Percentiles rank a stretch among this genome's conserved stretches.
Conservation (phyloP, 2,329 filamentous ascomycete species). For the Exophiala calicioides region DNA sequence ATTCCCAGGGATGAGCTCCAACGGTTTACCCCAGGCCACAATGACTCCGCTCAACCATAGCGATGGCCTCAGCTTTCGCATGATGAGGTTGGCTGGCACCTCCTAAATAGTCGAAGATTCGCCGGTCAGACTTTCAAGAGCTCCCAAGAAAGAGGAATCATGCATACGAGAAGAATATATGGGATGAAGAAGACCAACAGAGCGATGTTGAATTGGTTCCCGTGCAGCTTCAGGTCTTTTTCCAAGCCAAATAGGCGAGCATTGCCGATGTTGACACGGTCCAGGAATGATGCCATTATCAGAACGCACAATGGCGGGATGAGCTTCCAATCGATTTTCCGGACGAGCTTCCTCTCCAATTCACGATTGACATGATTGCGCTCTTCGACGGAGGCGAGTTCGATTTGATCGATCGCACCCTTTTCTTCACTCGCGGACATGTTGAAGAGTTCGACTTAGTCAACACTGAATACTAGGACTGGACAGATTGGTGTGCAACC, state of each 20-base stretch:
- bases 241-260: slow-evolving; percentile 48
- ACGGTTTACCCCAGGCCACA: slow-evolving; percentile 7
- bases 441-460: too few relatives aligned
- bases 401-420: too few relatives aligned
- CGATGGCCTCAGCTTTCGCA: slow-evolving; percentile 35
- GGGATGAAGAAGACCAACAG: slow-evolving; percentile 31
- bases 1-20: too few relatives aligned
- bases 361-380: too few relatives aligned
- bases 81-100: slow-evolving; percentile 50
- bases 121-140: too few relatives aligned
- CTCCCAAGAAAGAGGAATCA: too few relatives aligned
- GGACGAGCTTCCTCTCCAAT: slow-evolving; percentile 63
- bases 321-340: slow-evolving; percentile 69
- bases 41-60: slow-evolving; percentile 3
- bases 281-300: slow-evolving; percentile 72
- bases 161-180: slow-evolving; percentile 27
- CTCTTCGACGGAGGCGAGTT: too few relatives aligned
- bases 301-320: slow-evolving; percentile 65
- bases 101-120: too few relatives aligned
- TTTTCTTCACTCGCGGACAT: too few relatives aligned
- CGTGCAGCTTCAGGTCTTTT: slow-evolving; percentile 45
- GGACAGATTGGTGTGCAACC: too few relatives aligned
- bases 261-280: slow-evolving; percentile 48
- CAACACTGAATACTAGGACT: too few relatives aligned
- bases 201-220: slow-evolving; percentile 40